Percentiles rank a stretch among this genome's conserved stretches.
Evolutionary conservation across 495 filamentous ascomycete genomes (phyloP).

Genomic region (Pseudoneurospora amorphoporcata): DNA sequence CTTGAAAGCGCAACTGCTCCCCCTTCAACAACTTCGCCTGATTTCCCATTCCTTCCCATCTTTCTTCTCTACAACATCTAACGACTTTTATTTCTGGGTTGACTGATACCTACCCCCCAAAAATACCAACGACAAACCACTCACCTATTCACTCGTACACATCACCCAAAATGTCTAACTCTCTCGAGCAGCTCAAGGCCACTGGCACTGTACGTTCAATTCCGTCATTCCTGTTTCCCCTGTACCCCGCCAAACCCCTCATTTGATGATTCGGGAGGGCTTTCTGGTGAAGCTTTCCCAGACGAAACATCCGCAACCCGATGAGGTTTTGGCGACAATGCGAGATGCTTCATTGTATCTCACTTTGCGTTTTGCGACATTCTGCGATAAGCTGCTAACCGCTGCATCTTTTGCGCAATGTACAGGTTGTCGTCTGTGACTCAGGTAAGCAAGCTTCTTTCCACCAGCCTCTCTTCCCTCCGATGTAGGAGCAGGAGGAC

Average conservation of each 20-base stretch:
- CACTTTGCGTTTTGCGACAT: neutral
- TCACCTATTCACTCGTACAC: neutral
- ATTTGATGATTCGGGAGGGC: neutral
- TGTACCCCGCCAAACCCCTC: constrained; percentile 31
- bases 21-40: neutral
- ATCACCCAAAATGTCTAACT: constrained; percentile 56
- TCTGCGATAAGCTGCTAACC: constrained; percentile 15
- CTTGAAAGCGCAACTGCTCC: neutral
- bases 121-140: neutral
- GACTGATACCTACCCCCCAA: neutral
- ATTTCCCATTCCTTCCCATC: neutral
- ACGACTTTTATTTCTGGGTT: neutral
- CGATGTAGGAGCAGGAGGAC: neutral
- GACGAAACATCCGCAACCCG: neutral
- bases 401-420: constrained; percentile 2
- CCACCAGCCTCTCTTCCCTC: neutral
- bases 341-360: neutral
- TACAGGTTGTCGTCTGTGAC: constrained; percentile 86
- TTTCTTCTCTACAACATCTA: neutral
- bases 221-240: constrained; percentile 3
- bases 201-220: constrained; percentile 74
- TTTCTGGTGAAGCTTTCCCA: constrained; percentile 6
- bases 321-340: neutral
- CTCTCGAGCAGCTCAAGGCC: constrained; percentile 94
- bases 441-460: constrained; percentile 65